phyloP scores from a whole-genome alignment of 2,329 filamentous ascomycete species.

The Thyridium curvatum region DNA sequence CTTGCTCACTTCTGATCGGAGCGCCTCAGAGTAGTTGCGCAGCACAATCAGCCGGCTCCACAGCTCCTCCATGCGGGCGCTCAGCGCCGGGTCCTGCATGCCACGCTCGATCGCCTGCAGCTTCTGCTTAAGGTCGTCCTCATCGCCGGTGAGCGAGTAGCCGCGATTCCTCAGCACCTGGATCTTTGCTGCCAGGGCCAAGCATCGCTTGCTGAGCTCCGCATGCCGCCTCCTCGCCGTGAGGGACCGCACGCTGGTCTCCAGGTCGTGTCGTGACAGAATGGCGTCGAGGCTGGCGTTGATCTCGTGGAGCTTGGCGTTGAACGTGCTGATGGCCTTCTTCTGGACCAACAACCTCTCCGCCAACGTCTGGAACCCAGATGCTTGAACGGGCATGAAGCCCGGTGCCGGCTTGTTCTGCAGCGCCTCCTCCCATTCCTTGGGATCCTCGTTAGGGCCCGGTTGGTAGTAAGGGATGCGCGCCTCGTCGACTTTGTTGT shows the following conservation, averaged over 20 bases:
- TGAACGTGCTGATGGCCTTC: slow-evolving; percentile 62
- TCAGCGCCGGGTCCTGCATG: slow-evolving; percentile 68
- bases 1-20: slow-evolving; percentile 70
- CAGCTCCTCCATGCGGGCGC: slow-evolving; percentile 73
- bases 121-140: slow-evolving; percentile 71
- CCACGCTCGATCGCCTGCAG: slow-evolving; percentile 62
- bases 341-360: slow-evolving; percentile 69
- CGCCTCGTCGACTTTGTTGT: slow-evolving; percentile 73
- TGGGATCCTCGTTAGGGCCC: slow-evolving; percentile 61
- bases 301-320: slow-evolving; percentile 70
- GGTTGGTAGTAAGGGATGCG: slow-evolving; percentile 73
- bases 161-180: slow-evolving; percentile 77
- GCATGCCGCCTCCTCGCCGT: slow-evolving; percentile 69
- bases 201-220: slow-evolving; percentile 64
- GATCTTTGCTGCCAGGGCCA: slow-evolving; percentile 71
- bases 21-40: slow-evolving; percentile 62
- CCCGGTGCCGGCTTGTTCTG: slow-evolving; percentile 71
- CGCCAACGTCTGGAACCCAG: slow-evolving; percentile 66
- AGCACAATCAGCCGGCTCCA: slow-evolving; percentile 77
- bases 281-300: slow-evolving; percentile 68
- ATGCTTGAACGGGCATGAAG: slow-evolving; percentile 70
- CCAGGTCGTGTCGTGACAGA: slow-evolving; percentile 69
- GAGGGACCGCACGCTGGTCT: slow-evolving; percentile 66
- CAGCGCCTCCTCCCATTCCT: slow-evolving; percentile 79
- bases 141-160: slow-evolving; percentile 71